Base-by-base conservation (phyloP, 352 stramenopile genomes). In the Pythium rhizo-oryzae region DNA sequence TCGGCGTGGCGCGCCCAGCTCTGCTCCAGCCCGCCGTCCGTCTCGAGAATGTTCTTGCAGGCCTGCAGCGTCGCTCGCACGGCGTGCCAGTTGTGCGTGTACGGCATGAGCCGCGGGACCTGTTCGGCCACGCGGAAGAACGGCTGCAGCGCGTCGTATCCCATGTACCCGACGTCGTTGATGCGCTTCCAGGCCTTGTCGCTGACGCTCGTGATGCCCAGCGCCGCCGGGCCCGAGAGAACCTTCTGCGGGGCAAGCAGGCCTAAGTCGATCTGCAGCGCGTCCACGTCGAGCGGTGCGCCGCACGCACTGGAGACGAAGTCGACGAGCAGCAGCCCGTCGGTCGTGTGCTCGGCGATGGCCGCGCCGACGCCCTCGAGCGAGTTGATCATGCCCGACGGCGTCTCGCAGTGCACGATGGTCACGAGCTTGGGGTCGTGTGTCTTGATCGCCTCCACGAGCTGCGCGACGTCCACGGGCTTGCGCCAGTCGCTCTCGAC, bases 41-140 rank as follows among this genome's bases (percentile, higher is more conserved):
- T 65, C 7, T 77, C 21, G 43, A 78, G 67, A 21, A 85, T 59
- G 51, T 78, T 75, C 11, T 80, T 51, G 19, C 71, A 81, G 0
- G 79, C 79, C 33, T 69, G 67, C 4, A 87, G 33, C 47, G 75
- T 67, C 23, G 79, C 79, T 21, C 77, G 75, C 11, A 87, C 71
- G 2, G 79, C 77, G 55, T 82, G 77, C 79, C 79, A 87, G 71
- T 87, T 85, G 69, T 87, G 77, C 8, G 77, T 85, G 71, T 85
- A 87, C 33, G 77, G 79, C 39, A 85, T 64, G 37, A 85, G 56
- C 24, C 75, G 65, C 28, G 79, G 77, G 47, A 76, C 63, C 28
- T 80, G 43, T 8, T 74, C 54, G 6, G 69, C 66, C 9, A 78
- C 70, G 8, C 62, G 65, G 53, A 82, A 62, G 67, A 87, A 87